Conservation (phyloP, 768 basidiomycete species). For the Filobasidium floriforme region DNA sequence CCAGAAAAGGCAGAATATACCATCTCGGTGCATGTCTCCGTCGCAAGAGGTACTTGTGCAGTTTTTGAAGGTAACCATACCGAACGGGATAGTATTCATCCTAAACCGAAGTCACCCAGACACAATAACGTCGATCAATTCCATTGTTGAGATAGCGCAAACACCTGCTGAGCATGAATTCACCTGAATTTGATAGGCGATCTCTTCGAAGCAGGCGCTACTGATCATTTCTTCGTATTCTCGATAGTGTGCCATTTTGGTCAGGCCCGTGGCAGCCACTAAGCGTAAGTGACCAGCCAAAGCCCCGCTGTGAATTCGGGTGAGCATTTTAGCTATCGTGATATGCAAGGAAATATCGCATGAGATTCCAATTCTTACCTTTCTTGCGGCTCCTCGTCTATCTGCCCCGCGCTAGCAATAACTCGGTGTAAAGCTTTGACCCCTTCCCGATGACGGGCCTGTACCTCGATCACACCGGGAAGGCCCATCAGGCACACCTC, state of each 20-base stretch:
- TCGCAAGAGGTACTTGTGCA: conserved; percentile 57
- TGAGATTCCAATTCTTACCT: conserved; percentile 46
- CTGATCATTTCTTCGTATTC: conserved; percentile 55
- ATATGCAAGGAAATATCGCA: neutral
- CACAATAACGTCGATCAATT: neutral
- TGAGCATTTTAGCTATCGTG: conserved; percentile 15
- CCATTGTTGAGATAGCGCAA: neutral
- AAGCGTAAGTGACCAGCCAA: conserved; percentile 72
- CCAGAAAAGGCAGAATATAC: conserved; percentile 78
- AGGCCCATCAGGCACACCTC: conserved; percentile 66
- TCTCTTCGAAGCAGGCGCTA: conserved; percentile 55
- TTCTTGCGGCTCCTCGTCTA: conserved; percentile 54
- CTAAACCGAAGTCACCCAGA: conserved; percentile 46
- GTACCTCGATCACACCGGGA: conserved; percentile 45
- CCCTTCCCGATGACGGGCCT: conserved; percentile 57
- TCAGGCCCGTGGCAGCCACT: conserved; percentile 68
- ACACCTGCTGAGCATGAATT: conserved; percentile 23
- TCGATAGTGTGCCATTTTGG: conserved; percentile 59
- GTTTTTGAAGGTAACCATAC: conserved; percentile 64
- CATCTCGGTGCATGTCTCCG: conserved; percentile 64
- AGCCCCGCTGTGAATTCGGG: conserved; percentile 42
- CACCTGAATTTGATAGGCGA: conserved; percentile 74
- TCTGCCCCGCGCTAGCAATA: conserved; percentile 62
- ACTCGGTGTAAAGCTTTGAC: conserved; percentile 67
- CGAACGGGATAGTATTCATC: conserved; percentile 86